Evolutionary conservation across 306 rosid genomes (phyloP), one percentile per base, ranked within the genome.

Genomic region (Gillenia trifoliata): DNA sequence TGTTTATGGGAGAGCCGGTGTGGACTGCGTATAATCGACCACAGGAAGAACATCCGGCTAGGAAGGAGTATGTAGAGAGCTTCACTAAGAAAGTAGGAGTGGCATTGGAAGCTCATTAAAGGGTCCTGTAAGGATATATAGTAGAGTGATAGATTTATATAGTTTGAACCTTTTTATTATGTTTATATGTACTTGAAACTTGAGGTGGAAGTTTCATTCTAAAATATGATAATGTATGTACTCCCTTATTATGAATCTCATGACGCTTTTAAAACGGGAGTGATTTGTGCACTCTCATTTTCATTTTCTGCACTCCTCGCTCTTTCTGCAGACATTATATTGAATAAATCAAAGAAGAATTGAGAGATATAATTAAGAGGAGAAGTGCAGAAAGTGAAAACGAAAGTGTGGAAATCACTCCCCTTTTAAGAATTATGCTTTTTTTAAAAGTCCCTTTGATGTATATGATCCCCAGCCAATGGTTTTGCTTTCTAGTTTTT

Each of bases 1-100:
- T 91, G 85, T 93, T 93, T 75, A 45, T 61, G 64, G 98, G 98
- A 9, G 94, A 91, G 79, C 97, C 97, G 17, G 90, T 94, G 41
- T 94, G 98, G 98, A 91, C 90, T 45, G 83, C 95, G 9, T 86
- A 85, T 66, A 91, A 94, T 75, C 76, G 98, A 71, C 96, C 98
- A 36, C 98, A 94, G 71, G 98, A 91, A 76, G 85, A 88, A 5
- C 85, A 91, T 78, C 97, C 96, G 43, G 94, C 97, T 3, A 86
- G 98, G 76, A 83, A 87, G 81, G 97, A 83, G 79, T 91, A 94
- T 79, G 75, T 87, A 11, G 80, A 83, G 89, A 70, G 61, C 76
- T 77, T 91, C 34, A 80, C 78, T 66, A 82, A 80, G 78, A 85
- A 85, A 79, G 52, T 55, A 36, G 89, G 92, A 78, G 66, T 82